Percentiles rank a stretch among this genome's conserved stretches.
phyloP scores from a whole-genome alignment of 2,329 filamentous ascomycete species.

The Graphiopsis chlorocephala region DNA sequence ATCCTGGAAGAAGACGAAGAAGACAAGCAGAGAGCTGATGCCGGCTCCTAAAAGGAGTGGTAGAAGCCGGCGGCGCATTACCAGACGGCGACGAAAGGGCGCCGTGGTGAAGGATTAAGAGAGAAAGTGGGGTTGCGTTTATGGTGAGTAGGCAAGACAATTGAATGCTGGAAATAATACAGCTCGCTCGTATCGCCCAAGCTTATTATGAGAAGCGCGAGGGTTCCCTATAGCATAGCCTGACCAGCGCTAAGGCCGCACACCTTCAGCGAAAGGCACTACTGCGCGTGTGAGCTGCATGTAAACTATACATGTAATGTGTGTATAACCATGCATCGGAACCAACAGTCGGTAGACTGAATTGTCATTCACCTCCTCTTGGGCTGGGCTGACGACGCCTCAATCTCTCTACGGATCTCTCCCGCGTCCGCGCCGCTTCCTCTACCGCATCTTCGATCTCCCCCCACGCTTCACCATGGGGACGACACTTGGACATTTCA shows the following conservation, averaged over 20 bases:
- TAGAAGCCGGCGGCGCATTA: conserved; percentile 27
- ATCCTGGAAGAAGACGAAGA: conserved; percentile 30
- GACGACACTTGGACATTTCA: neutral
- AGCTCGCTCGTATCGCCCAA: conserved; percentile 1
- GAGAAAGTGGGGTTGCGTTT: neutral
- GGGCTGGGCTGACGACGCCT: conserved; percentile 1
- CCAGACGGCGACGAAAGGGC: conserved; percentile 22
- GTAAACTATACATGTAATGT: neutral
- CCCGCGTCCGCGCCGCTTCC: neutral
- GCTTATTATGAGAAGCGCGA: neutral
- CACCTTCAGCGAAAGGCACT: neutral
- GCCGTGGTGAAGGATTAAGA: conserved; percentile 22
- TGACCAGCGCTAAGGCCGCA: neutral
- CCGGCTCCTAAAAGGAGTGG: conserved; percentile 11
- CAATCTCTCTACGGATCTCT: neutral
- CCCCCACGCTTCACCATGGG: conserved; percentile 6
- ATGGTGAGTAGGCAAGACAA: neutral
- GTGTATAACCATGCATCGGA: neutral
- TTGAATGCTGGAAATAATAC: neutral
- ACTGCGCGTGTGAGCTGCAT: neutral
- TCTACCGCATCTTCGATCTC: neutral
- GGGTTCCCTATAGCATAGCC: neutral
- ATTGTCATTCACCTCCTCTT: neutral
- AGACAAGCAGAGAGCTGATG: conserved; percentile 32
- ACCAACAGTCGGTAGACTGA: neutral